A percentile compares a stretch with the other conserved stretches of the same genome.
Evolutionary conservation across 163 green algal genomes (phyloP).

Genomic region (Chlamydomonas reinhardtii): DNA sequence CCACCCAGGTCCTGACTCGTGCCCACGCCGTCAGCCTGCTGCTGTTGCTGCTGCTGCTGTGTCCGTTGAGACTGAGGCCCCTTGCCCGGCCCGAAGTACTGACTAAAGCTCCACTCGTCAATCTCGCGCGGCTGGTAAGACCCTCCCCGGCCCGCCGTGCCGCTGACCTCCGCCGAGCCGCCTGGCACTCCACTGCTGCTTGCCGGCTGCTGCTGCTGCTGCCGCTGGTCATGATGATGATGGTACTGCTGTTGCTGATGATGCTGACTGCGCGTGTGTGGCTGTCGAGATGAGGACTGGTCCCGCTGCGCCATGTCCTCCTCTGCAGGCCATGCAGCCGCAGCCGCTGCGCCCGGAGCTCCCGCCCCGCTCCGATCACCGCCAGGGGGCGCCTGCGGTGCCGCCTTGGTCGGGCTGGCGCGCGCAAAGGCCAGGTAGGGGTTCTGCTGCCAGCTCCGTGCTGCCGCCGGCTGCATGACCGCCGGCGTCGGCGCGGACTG

Average conservation of each 20-base stretch:
- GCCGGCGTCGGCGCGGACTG: not conserved
- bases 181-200: not conserved
- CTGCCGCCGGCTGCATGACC: not conserved
- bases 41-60: constrained; percentile 28
- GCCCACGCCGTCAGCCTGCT: not conserved
- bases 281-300: not conserved
- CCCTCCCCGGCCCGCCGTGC: not conserved
- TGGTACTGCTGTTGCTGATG: not conserved
- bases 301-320: not conserved
- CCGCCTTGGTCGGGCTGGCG: too few species aligned
- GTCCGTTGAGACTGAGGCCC: not conserved
- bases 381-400: not conserved
- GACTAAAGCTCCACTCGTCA: constrained; percentile 47
- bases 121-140: not conserved
- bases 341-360: too few species aligned
- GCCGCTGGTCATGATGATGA: not conserved
- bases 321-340: not conserved
- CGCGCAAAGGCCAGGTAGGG: not conserved
- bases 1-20: constrained; percentile 7
- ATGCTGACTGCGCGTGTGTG: not conserved
- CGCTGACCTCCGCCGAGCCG: not conserved
- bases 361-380: too few species aligned
- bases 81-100: constrained; percentile 39
- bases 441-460: not conserved
- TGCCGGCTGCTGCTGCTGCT: not conserved